Percentiles rank a stretch among this genome's conserved stretches.
phyloP scores from a whole-genome alignment of 257 asterid genomes.

The Solanum chiquidenum region DNA sequence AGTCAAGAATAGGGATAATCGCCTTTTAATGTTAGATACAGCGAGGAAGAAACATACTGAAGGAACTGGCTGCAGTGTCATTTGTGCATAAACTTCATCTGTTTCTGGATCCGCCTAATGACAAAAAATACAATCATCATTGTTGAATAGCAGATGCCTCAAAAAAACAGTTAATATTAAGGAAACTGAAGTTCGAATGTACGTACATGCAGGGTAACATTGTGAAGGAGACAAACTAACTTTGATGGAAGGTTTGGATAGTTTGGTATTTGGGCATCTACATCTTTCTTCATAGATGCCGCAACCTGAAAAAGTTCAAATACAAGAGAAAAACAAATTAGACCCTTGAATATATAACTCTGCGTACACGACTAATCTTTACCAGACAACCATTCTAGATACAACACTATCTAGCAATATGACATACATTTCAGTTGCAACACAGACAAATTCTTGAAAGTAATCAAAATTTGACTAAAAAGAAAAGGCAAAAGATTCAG shows the following conservation, averaged over 20 bases:
- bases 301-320: constrained; percentile 51
- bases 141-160: background rate
- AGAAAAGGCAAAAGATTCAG: background rate
- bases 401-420: background rate
- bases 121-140: background rate
- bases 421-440: background rate
- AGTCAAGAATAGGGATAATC: background rate
- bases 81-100: constrained; percentile 96
- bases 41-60: background rate
- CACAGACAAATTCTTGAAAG: background rate
- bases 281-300: constrained; percentile 93
- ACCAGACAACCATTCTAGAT: background rate
- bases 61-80: constrained; percentile 90
- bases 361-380: background rate
- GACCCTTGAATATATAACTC: background rate
- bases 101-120: constrained; percentile 90
- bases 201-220: constrained; percentile 85
- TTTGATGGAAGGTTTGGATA: constrained; percentile 95
- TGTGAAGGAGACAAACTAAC: constrained; percentile 81
- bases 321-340: background rate
- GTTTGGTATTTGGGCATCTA: constrained; percentile 66
- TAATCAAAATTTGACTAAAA: background rate
- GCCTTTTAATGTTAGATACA: background rate
- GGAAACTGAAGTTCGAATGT: background rate
- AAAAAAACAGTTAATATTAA: background rate